Evolutionary conservation across 768 basidiomycete species (phyloP).

Genomic region (Phanerodontia chrysosporium): DNA sequence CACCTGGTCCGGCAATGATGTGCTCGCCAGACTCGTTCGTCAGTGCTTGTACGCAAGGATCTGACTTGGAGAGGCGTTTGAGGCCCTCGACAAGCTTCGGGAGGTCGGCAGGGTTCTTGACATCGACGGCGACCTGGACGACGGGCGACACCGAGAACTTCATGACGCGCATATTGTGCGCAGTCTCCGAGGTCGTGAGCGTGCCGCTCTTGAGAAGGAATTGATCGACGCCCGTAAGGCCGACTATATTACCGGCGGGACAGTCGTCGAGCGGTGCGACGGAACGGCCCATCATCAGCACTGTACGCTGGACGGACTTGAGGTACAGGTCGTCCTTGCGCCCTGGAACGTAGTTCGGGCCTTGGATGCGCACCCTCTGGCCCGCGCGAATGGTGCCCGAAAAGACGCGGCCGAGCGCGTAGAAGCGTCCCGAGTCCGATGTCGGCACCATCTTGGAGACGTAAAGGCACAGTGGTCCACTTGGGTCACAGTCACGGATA

Average conservation of each 20-base stretch:
- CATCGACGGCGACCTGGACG: conserved; percentile 98
- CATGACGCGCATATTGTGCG: conserved; percentile 99
- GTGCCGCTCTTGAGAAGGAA: conserved; percentile 99
- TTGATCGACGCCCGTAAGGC: conserved; percentile 99
- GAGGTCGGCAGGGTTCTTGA: conserved; percentile 98
- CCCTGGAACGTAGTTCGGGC: conserved; percentile 96
- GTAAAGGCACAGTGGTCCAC: conserved; percentile 94
- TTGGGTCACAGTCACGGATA: conserved; percentile 97
- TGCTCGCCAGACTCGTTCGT: conserved; percentile 91
- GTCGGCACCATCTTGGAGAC: conserved; percentile 99
- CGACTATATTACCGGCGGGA: conserved; percentile 96
- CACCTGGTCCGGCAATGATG: conserved; percentile 98
- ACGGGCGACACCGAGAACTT: conserved; percentile 99
- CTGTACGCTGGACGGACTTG: conserved; percentile 97
- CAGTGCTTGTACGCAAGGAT: conserved; percentile 97
- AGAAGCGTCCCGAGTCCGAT: conserved; percentile 99
- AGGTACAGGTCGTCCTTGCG: conserved; percentile 98
- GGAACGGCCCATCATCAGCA: conserved; percentile 99
- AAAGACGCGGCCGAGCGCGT: conserved; percentile 99
- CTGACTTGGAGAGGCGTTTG: conserved; percentile 99
- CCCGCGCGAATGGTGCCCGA: conserved; percentile 95
- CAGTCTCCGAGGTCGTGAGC: conserved; percentile 94
- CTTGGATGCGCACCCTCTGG: conserved; percentile 98
- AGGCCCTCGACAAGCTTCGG: conserved; percentile 99
- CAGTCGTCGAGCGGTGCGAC: conserved; percentile 99